phyloP scores from a whole-genome alignment of 164 flowering plant species.

The Vitis cinerea region DNA sequence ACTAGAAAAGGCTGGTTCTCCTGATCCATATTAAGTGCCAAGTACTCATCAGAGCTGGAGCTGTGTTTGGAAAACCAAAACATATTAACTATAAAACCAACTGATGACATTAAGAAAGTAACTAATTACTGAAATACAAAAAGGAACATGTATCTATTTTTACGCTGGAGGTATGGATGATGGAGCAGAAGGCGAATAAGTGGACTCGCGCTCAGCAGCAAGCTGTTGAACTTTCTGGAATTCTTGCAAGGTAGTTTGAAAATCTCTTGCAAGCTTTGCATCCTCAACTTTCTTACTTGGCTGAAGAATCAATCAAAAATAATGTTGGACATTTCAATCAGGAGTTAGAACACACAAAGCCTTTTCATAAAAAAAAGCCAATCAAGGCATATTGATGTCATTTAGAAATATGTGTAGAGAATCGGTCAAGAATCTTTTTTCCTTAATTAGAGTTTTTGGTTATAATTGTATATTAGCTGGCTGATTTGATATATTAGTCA shows the following conservation, averaged over 20 bases:
- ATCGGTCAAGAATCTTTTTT: too few relatives aligned
- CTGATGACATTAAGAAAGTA: not conserved
- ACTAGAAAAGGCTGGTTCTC: slow-evolving; percentile 46
- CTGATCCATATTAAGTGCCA: slow-evolving; percentile 21
- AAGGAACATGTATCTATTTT: slow-evolving; percentile 10
- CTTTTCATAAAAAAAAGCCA: not conserved
- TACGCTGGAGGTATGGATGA: slow-evolving; percentile 25
- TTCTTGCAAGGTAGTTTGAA: slow-evolving; percentile 63
- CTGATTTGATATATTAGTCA: too few relatives aligned
- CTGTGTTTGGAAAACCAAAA: slow-evolving; percentile 22
- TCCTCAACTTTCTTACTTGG: slow-evolving; percentile 59
- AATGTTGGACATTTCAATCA: not conserved
- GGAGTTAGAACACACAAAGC: too few relatives aligned
- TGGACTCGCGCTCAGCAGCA: slow-evolving; percentile 70
- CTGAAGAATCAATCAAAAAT: slow-evolving; percentile 26
- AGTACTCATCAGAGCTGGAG: slow-evolving; percentile 32
- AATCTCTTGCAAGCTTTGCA: slow-evolving; percentile 86
- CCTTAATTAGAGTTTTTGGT: too few relatives aligned
- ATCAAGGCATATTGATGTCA: too few relatives aligned
- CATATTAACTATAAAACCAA: not conserved
- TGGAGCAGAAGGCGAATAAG: slow-evolving; percentile 48
- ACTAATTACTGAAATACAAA: not conserved
- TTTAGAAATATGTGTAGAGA: too few relatives aligned
- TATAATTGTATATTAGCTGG: too few relatives aligned
- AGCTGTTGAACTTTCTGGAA: slow-evolving; percentile 73